phyloP scores from a whole-genome alignment of 768 basidiomycete genomes.

The Mycena filopes region DNA sequence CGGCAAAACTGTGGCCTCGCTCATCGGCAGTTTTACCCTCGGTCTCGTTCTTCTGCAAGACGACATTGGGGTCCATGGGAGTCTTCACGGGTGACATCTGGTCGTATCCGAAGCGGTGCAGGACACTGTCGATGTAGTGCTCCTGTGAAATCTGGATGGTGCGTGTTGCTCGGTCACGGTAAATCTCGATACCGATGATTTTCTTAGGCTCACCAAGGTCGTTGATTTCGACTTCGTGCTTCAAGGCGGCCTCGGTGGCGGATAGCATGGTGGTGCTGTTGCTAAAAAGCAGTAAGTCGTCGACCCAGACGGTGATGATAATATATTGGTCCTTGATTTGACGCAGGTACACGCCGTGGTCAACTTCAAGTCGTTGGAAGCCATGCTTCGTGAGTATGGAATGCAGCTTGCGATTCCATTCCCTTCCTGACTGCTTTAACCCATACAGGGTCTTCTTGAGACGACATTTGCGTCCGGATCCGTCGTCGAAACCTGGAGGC shows the following conservation, averaged over 20 bases:
- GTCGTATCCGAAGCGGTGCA: slow-evolving; percentile 18
- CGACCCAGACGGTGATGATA: slow-evolving; percentile 40
- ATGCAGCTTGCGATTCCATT: slow-evolving; percentile 37
- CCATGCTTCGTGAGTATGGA: slow-evolving; percentile 31
- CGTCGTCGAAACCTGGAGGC: no score
- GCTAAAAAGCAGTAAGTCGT: slow-evolving; percentile 38
- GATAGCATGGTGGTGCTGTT: slow-evolving; percentile 13
- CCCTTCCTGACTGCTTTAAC: no score
- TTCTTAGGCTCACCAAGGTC: slow-evolving; percentile 34
- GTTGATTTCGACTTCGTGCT: slow-evolving; percentile 29
- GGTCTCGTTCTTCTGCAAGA: slow-evolving; percentile 7
- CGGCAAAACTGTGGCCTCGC: slow-evolving; percentile 11
- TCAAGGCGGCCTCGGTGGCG: slow-evolving; percentile 27
- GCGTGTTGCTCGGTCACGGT: neutral
- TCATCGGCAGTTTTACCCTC: slow-evolving; percentile 3
- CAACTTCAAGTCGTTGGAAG: slow-evolving; percentile 30
- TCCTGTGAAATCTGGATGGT: no score
- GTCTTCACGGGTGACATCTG: slow-evolving; percentile 19
- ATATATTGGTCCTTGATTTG: slow-evolving; percentile 9
- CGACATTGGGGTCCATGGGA: slow-evolving; percentile 20
- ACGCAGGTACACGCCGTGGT: slow-evolving; percentile 37
- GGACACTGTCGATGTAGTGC: slow-evolving; percentile 11
- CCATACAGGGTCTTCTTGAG: no score
- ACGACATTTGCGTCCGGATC: no score
- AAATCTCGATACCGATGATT: slow-evolving; percentile 40